A percentile compares a stretch with the other conserved stretches of the same genome.
Conservation (phyloP, 257 asterid genomes). For the Scutellaria barbata region DNA sequence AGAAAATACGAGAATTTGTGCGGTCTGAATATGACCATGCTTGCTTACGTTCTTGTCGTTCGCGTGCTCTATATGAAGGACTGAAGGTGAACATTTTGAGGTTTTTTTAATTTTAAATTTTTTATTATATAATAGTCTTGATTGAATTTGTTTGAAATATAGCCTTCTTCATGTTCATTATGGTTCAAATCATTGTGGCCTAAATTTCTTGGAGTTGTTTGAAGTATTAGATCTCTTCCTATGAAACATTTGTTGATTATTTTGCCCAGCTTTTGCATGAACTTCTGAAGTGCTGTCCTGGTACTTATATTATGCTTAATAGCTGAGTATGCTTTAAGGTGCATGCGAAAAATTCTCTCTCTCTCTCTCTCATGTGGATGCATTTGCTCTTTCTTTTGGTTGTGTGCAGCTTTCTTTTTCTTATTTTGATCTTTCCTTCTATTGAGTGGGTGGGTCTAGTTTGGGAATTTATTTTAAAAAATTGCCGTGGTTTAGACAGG, state of each 20-base stretch:
- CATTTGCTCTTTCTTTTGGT: conserved; percentile 20
- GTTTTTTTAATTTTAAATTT: conserved; percentile 6
- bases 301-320: neutral
- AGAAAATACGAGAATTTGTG: conserved; percentile 90
- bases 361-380: neutral
- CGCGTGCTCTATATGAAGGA: conserved; percentile 99
- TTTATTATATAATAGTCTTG: neutral
- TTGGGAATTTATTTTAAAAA: too few relatives aligned
- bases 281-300: neutral
- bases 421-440: neutral
- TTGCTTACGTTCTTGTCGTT: conserved; percentile 98
- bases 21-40: conserved; percentile 98
- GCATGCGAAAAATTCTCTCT: neutral
- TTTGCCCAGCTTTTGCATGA: conserved; percentile 14
- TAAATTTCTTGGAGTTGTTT: neutral
- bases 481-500: neutral
- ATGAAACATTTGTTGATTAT: neutral
- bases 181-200: conserved; percentile 9
- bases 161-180: conserved; percentile 21
- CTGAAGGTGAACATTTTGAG: conserved; percentile 68
- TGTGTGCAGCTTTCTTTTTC: neutral
- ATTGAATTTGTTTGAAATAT: neutral
- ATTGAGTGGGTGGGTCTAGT: neutral
- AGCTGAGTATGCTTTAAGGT: conserved; percentile 18
- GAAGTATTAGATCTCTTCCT: conserved; percentile 10